Conservation (phyloP, 1,284 basidiomycete species). For the Sanghuangporus sanghuang region DNA sequence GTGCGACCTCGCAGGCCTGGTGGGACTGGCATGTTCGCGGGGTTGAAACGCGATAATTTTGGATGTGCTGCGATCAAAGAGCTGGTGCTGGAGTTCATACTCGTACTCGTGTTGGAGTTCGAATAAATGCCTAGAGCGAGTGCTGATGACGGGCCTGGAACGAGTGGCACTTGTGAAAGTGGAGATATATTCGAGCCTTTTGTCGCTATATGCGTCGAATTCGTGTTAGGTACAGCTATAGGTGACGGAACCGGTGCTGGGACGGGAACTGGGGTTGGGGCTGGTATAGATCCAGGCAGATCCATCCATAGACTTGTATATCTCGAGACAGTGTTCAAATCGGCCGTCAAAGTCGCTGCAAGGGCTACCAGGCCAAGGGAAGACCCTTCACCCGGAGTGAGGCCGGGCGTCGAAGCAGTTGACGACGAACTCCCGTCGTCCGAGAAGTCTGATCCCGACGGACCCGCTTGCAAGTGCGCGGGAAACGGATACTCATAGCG, state of each 20-base stretch:
- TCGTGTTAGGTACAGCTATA: neutral
- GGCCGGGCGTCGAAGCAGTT: neutral
- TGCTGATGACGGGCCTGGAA: neutral
- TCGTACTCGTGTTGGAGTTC: neutral
- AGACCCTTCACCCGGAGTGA: neutral
- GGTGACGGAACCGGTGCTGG: neutral
- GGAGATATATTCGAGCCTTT: neutral
- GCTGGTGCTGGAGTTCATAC: neutral
- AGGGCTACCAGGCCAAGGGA: neutral
- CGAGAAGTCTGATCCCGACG: neutral
- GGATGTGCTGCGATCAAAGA: conserved; percentile 6
- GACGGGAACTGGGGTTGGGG: neutral
- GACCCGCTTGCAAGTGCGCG: neutral
- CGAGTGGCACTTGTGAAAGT: neutral
- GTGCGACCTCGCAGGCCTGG: conserved; percentile 11
- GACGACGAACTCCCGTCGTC: neutral
- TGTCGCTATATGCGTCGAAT: neutral
- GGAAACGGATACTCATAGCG: conserved; percentile 17
- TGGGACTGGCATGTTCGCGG: conserved; percentile 10
- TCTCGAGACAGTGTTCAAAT: neutral
- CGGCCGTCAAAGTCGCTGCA: neutral
- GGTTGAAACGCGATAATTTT: conserved; percentile 12
- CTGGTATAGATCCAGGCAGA: neutral
- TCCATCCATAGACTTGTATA: neutral
- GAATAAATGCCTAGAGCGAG: neutral